Evolutionary conservation across 148 eudicot genomes (phyloP).

Genomic region (Silene uniflora): DNA sequence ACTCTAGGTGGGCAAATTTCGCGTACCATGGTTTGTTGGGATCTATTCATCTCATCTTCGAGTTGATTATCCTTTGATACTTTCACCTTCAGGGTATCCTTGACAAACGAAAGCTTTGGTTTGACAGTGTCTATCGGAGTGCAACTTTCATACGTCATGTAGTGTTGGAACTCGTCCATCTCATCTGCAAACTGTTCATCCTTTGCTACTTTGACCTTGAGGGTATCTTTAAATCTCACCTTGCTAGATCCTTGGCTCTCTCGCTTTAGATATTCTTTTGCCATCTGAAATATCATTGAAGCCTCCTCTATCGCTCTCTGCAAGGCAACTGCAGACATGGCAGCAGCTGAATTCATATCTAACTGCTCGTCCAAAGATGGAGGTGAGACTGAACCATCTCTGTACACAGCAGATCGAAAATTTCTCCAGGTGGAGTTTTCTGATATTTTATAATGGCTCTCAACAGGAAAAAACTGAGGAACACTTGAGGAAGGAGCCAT

Average conservation of each 20-base stretch:
- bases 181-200: constrained; percentile 29
- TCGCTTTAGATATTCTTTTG: constrained; percentile 66
- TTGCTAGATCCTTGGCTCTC: constrained; percentile 51
- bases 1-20: constrained; percentile 27
- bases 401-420: constrained; percentile 34
- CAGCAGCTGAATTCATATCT: constrained; percentile 81
- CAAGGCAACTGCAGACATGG: constrained; percentile 68
- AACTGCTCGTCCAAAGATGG: constrained; percentile 60
- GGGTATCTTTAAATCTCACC: constrained; percentile 41
- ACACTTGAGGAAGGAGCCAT: constrained; percentile 41
- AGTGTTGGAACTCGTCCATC: constrained; percentile 27
- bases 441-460: constrained; percentile 34
- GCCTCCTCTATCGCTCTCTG: constrained; percentile 84
- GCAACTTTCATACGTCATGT: constrained; percentile 25
- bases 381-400: constrained; percentile 37
- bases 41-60: constrained; percentile 28
- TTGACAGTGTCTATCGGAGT: constrained; percentile 23
- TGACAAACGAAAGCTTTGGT: constrained; percentile 19
- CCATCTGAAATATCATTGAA: constrained; percentile 68
- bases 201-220: constrained; percentile 38
- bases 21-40: constrained; percentile 28
- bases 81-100: constrained; percentile 40
- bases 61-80: constrained; percentile 31
- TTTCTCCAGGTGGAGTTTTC: constrained; percentile 32
- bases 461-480: constrained; percentile 33